Conservation (phyloP, 83 land plant genomes). For the Picea engelmannii region DNA sequence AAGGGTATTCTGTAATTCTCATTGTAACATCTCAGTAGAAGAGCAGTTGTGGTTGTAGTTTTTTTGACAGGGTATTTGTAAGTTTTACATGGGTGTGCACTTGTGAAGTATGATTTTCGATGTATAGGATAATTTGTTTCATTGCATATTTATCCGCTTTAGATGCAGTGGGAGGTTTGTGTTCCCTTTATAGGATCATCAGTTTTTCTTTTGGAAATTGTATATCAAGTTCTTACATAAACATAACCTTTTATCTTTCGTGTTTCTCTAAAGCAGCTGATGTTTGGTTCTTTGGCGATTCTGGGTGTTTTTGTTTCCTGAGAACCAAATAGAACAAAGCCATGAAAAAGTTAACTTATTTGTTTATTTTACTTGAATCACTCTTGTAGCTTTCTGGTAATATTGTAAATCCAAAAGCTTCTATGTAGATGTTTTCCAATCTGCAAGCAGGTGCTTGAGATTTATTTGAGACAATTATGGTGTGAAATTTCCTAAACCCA, state of each 20-base stretch:
- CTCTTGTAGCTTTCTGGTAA: background rate
- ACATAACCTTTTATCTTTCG: background rate
- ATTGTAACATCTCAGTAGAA: background rate
- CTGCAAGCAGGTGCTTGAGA: background rate
- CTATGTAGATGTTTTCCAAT: background rate
- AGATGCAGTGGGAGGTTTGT: background rate
- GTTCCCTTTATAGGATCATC: conserved; percentile 3
- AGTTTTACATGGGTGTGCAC: background rate
- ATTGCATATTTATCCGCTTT: background rate
- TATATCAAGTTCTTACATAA: background rate
- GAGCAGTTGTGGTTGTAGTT: background rate
- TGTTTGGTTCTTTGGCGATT: too few relatives aligned
- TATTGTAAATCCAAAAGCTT: background rate
- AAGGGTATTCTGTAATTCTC: background rate
- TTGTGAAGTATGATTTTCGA: background rate
- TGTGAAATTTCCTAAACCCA: too few relatives aligned
- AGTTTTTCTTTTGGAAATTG: background rate
- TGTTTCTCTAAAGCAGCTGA: too few relatives aligned
- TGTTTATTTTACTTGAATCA: conserved; percentile 3
- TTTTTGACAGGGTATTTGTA: background rate
- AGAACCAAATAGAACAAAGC: background rate
- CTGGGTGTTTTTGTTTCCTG: background rate
- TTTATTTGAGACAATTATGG: background rate
- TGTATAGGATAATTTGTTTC: conserved; percentile 2
- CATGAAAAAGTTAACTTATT: background rate